Percentiles rank a stretch among this genome's conserved stretches.
These are phyloP conservation scores for Suhomyces panamericanus DNA, from an alignment of 1,139 yeast genomes.

Conservation along the genomic window DNA sequence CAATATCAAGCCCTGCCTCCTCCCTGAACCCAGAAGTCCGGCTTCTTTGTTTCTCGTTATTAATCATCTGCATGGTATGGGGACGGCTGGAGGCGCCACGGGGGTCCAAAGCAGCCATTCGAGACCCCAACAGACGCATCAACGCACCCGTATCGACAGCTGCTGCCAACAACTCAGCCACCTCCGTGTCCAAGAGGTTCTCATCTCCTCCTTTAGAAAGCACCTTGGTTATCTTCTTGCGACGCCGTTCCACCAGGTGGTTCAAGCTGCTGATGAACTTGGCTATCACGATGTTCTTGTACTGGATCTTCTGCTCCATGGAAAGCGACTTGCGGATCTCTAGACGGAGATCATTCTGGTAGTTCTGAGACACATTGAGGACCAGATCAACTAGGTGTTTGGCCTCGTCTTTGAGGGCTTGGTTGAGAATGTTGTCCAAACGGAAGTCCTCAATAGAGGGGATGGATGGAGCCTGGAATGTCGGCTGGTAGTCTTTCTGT, in stretches of 20 bases:
- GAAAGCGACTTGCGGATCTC: slow-evolving; percentile 38
- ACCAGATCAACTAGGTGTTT: slow-evolving; percentile 36
- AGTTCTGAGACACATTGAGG: slow-evolving; percentile 34
- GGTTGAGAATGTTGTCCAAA: slow-evolving; percentile 36
- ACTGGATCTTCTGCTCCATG: slow-evolving; percentile 40
- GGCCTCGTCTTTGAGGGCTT: slow-evolving; percentile 33
- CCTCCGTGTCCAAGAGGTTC: slow-evolving; percentile 15
- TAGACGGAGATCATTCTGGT: slow-evolving; percentile 41
- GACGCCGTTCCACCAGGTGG: slow-evolving; percentile 21
- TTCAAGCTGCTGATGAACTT: slow-evolving; percentile 27
- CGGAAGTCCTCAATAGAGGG: slow-evolving; percentile 43
- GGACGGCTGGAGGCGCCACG: not conserved
- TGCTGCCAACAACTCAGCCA: slow-evolving; percentile 14
- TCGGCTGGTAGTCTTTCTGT: slow-evolving; percentile 18
- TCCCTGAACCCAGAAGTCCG: not conserved
- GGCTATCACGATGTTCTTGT: slow-evolving; percentile 35
- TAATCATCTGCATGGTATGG: slow-evolving; percentile 24
- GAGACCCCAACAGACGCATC: slow-evolving; percentile 4
- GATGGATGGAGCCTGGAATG: slow-evolving; percentile 18
- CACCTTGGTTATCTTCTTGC: slow-evolving; percentile 21
- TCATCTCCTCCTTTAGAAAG: not conserved
- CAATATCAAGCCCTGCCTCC: no score
- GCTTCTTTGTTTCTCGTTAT: slow-evolving; percentile 14
- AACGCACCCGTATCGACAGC: slow-evolving; percentile 10
- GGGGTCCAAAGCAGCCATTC: slow-evolving; percentile 5